Percentiles rank a stretch among this genome's conserved stretches.
phyloP scores from a whole-genome alignment of 768 basidiomycete species.

The Fomitopsis serialis region DNA sequence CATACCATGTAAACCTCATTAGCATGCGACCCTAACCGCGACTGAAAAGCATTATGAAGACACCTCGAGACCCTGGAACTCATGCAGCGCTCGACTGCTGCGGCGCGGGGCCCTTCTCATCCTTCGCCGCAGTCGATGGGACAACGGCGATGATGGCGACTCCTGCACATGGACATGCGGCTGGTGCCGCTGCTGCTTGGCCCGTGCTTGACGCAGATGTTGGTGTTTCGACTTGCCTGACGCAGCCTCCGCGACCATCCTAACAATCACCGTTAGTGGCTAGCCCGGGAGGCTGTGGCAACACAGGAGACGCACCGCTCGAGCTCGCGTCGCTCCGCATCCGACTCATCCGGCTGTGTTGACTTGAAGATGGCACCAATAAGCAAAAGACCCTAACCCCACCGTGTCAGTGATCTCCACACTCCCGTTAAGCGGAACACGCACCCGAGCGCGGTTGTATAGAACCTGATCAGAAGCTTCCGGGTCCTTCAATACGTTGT shows the following conservation, averaged over 20 bases:
- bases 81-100: background rate
- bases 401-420: background rate
- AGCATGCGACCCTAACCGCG: too few species aligned
- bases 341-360: conserved; percentile 81
- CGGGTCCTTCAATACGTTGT: conserved; percentile 80
- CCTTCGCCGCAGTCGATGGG: background rate
- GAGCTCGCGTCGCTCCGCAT: conserved; percentile 90
- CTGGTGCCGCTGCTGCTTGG: conserved; percentile 2
- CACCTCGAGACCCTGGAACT: too few species aligned
- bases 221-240: conserved; percentile 60
- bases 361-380: conserved; percentile 89
- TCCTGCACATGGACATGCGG: background rate
- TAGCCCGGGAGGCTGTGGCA: background rate
- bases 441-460: conserved; percentile 80
- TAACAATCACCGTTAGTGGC: conserved; percentile 20
- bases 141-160: background rate
- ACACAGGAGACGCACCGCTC: conserved; percentile 57
- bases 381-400: conserved; percentile 68
- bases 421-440: conserved; percentile 5
- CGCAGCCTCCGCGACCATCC: conserved; percentile 86
- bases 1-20: too few species aligned
- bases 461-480: conserved; percentile 66
- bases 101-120: background rate
- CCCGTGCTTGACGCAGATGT: conserved; percentile 11
- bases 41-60: too few species aligned